Percentiles rank a stretch among this genome's conserved stretches.
Evolutionary conservation across 208 protist genomes (phyloP).

Genomic region (Leptomonas pyrrhocoris): DNA sequence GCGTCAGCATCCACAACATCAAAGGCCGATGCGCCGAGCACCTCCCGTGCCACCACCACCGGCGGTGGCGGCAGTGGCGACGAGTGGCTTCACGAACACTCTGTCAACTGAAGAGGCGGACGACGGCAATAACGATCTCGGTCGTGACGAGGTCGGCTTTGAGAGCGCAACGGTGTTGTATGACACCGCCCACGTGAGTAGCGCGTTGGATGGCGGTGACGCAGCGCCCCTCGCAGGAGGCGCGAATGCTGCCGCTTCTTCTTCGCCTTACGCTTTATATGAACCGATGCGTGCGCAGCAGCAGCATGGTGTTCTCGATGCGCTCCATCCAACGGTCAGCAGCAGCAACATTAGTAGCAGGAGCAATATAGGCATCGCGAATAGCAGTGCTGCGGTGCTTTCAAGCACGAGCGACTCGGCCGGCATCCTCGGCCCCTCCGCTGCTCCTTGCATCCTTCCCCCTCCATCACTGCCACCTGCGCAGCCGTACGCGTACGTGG

Average conservation of each 20-base stretch:
- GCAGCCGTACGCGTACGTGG: slow-evolving; percentile 4
- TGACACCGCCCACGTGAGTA: not conserved
- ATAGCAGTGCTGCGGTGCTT: not conserved
- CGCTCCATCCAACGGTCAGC: not conserved
- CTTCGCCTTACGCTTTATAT: slow-evolving; percentile 16
- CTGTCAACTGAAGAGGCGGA: not conserved
- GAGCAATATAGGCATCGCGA: not conserved
- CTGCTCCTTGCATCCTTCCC: not conserved
- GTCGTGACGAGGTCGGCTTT: slow-evolving; percentile 25
- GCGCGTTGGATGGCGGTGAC: not conserved
- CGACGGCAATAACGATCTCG: not conserved
- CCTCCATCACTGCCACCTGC: not conserved
- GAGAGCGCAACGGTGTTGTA: slow-evolving; percentile 23
- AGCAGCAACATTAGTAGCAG: slow-evolving; percentile 10
- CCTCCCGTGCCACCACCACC: slow-evolving; percentile 1
- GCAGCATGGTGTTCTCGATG: not conserved
- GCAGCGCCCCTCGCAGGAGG: too few species aligned
- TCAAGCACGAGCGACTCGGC: not conserved
- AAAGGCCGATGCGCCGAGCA: too few species aligned
- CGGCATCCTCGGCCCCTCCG: slow-evolving; percentile 2
- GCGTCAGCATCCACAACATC: too few species aligned
- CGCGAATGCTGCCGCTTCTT: not conserved
- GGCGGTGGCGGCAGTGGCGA: not conserved
- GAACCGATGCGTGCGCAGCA: slow-evolving; percentile 16
- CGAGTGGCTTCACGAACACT: not conserved